phyloP scores from a whole-genome alignment of 2,329 filamentous ascomycete genomes.

The Alternaria sp. region DNA sequence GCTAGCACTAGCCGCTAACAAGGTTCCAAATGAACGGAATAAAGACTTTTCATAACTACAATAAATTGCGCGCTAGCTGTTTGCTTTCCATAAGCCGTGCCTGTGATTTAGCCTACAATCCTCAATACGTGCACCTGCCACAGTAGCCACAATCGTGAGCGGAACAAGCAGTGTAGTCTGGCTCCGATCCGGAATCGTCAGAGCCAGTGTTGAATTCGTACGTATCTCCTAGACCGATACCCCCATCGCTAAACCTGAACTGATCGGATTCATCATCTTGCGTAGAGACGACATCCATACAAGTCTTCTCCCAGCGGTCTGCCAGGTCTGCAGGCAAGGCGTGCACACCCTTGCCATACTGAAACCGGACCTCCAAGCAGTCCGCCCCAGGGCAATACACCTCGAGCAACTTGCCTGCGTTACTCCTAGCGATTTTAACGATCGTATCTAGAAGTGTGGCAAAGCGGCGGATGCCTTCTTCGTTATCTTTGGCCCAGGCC shows the following conservation, averaged over 20 bases:
- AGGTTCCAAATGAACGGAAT: fast-evolving
- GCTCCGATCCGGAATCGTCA: conserved; percentile 32
- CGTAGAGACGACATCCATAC: neutral
- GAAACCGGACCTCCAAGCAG: conserved; percentile 48
- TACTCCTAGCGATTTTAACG: conserved; percentile 31
- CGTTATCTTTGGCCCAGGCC: conserved; percentile 55
- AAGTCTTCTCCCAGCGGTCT: conserved; percentile 21
- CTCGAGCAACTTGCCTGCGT: conserved; percentile 39
- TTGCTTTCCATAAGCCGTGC: fast-evolving
- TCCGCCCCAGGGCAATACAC: conserved; percentile 42
- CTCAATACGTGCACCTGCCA: conserved; percentile 45
- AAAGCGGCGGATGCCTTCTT: conserved; percentile 38
- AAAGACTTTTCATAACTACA: too few relatives aligned
- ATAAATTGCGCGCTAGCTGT: too few relatives aligned
- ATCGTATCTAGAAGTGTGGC: conserved; percentile 43
- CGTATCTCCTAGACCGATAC: neutral
- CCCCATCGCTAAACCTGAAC: neutral
- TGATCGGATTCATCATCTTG: conserved; percentile 4
- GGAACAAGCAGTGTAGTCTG: conserved; percentile 51
- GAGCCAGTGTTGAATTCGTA: conserved; percentile 15
- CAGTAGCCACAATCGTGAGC: conserved; percentile 49
- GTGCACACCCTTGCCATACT: conserved; percentile 33
- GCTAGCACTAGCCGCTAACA: fast-evolving
- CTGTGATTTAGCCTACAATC: neutral
- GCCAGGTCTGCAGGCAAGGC: conserved; percentile 29